A percentile compares a stretch with the other conserved stretches of the same genome.
These are phyloP conservation scores for Coelastrella sp. DNA, from an alignment of 139 green algal genomes.

Conservation along the genomic window DNA sequence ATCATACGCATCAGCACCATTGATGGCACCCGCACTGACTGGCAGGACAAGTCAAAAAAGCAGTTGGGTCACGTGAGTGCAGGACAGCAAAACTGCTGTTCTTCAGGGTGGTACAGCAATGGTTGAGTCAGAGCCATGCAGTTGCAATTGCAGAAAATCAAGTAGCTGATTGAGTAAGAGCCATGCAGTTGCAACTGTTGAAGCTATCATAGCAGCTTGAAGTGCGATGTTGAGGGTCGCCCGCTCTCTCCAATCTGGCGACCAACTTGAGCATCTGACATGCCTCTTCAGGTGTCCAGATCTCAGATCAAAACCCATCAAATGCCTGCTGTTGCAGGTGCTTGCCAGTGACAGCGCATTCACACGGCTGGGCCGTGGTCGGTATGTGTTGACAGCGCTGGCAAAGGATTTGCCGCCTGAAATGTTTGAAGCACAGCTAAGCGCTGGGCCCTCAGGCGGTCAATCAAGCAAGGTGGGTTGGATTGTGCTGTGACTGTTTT, in stretches of 20 bases:
- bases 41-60: slow-evolving; percentile 21
- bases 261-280: not conserved
- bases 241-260: no score
- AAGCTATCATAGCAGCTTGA: no score
- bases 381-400: slow-evolving; percentile 63
- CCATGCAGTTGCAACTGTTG: no score
- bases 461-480: not conserved
- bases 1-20: slow-evolving; percentile 46
- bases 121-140: not conserved
- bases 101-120: not conserved
- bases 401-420: slow-evolving; percentile 36
- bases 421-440: not conserved
- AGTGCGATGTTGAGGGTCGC: no score
- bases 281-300: not conserved
- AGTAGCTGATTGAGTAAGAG: no score
- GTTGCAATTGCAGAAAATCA: not conserved
- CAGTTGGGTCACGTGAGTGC: slow-evolving; percentile 3
- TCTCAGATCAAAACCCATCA: not conserved
- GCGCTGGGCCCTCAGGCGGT: not conserved
- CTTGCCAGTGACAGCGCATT: slow-evolving; percentile 62
- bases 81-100: not conserved
- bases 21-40: slow-evolving; percentile 22
- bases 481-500: no score
- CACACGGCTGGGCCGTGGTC: slow-evolving; percentile 52
- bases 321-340: slow-evolving; percentile 11